These are phyloP conservation scores for Fusarium penzigii DNA, from an alignment of 2,329 filamentous ascomycete species.

Conservation along the genomic window DNA sequence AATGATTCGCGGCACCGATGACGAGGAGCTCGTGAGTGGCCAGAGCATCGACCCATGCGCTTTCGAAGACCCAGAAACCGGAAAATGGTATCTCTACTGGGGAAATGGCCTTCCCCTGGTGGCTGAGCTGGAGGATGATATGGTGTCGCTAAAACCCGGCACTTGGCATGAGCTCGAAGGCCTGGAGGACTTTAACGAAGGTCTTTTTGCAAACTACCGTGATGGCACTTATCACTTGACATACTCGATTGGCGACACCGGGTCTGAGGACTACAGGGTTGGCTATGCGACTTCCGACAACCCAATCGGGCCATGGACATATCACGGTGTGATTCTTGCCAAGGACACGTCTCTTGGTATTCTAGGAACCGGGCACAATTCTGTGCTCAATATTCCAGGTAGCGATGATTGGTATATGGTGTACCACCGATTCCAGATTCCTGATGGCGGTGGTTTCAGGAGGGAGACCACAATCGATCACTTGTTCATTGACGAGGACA, in stretches of 20 bases:
- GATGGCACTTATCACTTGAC: slow-evolving; percentile 48
- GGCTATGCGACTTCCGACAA: slow-evolving; percentile 45
- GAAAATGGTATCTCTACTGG: slow-evolving; percentile 63
- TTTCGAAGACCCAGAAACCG: slow-evolving; percentile 60
- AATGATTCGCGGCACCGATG: slow-evolving; percentile 47
- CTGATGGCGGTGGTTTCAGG: slow-evolving; percentile 44
- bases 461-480: slow-evolving; percentile 46
- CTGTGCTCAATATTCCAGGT: slow-evolving; percentile 46
- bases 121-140: slow-evolving; percentile 46
- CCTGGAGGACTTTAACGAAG: slow-evolving; percentile 44
- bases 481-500: slow-evolving; percentile 38
- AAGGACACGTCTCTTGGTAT: slow-evolving; percentile 44
- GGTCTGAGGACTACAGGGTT: slow-evolving; percentile 47
- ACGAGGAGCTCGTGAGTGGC: slow-evolving; percentile 43
- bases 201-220: slow-evolving; percentile 44
- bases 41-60: slow-evolving; percentile 61
- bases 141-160: slow-evolving; percentile 43
- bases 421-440: slow-evolving; percentile 50
- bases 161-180: slow-evolving; percentile 38
- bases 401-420: slow-evolving; percentile 53
- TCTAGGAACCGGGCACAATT: slow-evolving; percentile 47
- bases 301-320: slow-evolving; percentile 45
- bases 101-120: slow-evolving; percentile 48
- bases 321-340: slow-evolving; percentile 44
- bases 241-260: slow-evolving; percentile 49